phyloP scores from a whole-genome alignment of 495 filamentous ascomycete species.

The Trichoderma reesei region DNA sequence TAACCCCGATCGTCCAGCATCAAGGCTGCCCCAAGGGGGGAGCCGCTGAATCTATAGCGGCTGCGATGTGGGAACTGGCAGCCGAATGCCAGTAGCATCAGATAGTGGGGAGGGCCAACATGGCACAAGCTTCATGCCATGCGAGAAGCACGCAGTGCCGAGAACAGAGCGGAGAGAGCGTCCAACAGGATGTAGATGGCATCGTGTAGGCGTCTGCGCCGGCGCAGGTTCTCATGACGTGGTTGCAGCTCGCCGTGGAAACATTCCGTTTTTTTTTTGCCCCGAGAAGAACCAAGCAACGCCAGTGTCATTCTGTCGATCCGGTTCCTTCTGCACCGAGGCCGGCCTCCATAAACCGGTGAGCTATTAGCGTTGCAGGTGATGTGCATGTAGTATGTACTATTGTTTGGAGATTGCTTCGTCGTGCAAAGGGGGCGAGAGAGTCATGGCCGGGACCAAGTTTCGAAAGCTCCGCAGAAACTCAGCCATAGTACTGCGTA shows the following conservation, averaged over 20 bases:
- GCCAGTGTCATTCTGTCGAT: not conserved
- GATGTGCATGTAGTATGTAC: no score
- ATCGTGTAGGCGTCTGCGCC: not conserved
- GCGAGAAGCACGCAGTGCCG: not conserved
- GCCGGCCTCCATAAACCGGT: not conserved
- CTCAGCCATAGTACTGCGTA: no score
- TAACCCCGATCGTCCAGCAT: slow-evolving; percentile 8
- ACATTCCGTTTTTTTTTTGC: no score
- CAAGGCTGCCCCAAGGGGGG: slow-evolving; percentile 7
- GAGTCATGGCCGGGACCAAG: no score
- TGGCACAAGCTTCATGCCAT: not conserved
- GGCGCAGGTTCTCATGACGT: no score
- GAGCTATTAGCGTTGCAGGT: no score
- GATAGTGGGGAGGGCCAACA: not conserved
- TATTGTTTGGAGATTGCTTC: not conserved
- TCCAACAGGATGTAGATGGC: not conserved
- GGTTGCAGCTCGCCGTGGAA: no score
- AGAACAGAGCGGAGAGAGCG: not conserved
- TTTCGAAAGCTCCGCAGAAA: no score
- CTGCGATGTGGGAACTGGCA: slow-evolving; percentile 3
- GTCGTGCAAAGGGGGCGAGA: not conserved
- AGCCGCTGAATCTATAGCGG: slow-evolving; percentile 8
- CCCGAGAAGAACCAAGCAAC: no score
- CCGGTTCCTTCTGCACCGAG: not conserved
- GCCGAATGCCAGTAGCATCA: not conserved